A percentile compares a stretch with the other conserved stretches of the same genome.
These are phyloP conservation scores for Trypanosoma mega DNA, from an alignment of 208 protist genomes.

Conservation along the genomic window DNA sequence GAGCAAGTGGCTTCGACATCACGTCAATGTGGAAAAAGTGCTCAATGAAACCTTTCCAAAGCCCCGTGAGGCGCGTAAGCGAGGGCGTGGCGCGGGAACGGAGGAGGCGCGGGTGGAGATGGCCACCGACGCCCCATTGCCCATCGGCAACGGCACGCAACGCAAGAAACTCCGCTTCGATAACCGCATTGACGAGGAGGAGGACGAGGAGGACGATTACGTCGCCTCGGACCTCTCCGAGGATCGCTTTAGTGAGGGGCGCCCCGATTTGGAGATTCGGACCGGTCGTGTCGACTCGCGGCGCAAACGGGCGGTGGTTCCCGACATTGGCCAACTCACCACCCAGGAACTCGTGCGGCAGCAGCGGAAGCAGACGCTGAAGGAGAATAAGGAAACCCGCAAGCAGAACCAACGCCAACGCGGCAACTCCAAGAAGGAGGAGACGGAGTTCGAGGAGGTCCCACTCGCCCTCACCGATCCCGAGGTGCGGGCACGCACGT, in stretches of 20 bases:
- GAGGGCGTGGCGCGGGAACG: conserved; percentile 22
- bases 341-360: conserved; percentile 83
- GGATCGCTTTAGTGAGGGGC: conserved; percentile 36
- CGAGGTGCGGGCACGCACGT: conserved; percentile 74
- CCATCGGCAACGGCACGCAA: conserved; percentile 10
- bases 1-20: conserved; percentile 79
- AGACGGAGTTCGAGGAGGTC: conserved; percentile 84
- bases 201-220: conserved; percentile 28
- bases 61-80: conserved; percentile 49
- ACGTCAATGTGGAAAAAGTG: conserved; percentile 82
- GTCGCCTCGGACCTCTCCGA: conserved; percentile 29
- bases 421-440: conserved; percentile 48
- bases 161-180: conserved; percentile 56
- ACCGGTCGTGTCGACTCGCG: conserved; percentile 71
- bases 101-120: conserved; percentile 83
- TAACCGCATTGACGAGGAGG: conserved; percentile 31
- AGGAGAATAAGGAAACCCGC: conserved; percentile 75
- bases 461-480: conserved; percentile 87
- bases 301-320: conserved; percentile 65
- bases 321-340: conserved; percentile 69
- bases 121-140: conserved; percentile 38
- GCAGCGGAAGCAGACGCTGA: conserved; percentile 76
- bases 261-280: conserved; percentile 56
- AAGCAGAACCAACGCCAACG: conserved; percentile 48
- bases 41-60: conserved; percentile 84